phyloP scores from a whole-genome alignment of 1,139 yeast genomes.

The Hansenula lynferdii region DNA sequence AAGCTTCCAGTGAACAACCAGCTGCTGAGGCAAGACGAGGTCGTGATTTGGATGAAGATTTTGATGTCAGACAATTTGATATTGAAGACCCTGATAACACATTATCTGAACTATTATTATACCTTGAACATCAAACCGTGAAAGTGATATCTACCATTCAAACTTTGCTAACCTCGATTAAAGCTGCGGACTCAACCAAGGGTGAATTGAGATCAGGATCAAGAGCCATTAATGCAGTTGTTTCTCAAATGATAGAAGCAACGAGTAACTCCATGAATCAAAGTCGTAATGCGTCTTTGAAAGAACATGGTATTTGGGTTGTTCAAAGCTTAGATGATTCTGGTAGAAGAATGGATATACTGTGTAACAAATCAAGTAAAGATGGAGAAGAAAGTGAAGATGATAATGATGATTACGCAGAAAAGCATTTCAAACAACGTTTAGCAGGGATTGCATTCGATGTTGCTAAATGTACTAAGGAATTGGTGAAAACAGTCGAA shows the following conservation, averaged over 20 bases:
- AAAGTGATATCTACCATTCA: conserved; percentile 90
- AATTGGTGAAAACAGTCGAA: conserved; percentile 90
- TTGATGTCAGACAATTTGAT: conserved; percentile 71
- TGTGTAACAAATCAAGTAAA: conserved; percentile 44
- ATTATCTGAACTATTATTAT: conserved; percentile 74
- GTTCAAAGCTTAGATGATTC: conserved; percentile 85
- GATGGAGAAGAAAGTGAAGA: conserved; percentile 33
- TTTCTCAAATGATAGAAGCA: conserved; percentile 85
- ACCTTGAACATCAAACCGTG: conserved; percentile 90
- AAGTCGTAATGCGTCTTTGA: conserved; percentile 70
- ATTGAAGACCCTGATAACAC: conserved; percentile 87
- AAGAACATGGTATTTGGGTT: conserved; percentile 90
- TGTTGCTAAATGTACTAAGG: conserved; percentile 94
- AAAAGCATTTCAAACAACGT: conserved; percentile 85
- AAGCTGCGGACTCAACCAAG: conserved; percentile 71
- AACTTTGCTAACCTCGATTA: conserved; percentile 68
- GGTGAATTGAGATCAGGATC: conserved; percentile 73
- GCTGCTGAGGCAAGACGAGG: conserved; percentile 6
- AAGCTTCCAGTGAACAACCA: no score
- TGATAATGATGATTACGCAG: conserved; percentile 67
- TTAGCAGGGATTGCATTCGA: conserved; percentile 95
- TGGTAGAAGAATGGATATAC: conserved; percentile 66
- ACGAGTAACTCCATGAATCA: conserved; percentile 87
- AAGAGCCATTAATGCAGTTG: conserved; percentile 67
- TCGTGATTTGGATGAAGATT: conserved; percentile 26